Percentiles rank a stretch among this genome's conserved stretches.
Evolutionary conservation across 495 filamentous ascomycete genomes (phyloP).

Genomic region (Aspergillus indologenus): DNA sequence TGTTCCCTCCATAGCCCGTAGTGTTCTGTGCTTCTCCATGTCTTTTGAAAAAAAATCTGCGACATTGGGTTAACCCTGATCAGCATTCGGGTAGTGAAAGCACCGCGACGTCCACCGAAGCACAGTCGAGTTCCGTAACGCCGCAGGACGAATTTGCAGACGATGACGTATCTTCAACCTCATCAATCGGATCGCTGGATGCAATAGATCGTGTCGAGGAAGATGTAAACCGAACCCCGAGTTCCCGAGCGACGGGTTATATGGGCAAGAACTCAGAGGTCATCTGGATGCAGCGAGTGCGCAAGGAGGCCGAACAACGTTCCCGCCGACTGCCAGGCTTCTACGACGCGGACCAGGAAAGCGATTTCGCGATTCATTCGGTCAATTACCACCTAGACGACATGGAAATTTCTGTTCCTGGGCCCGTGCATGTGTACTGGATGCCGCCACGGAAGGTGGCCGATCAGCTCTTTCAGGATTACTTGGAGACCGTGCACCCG

Average conservation of each 20-base stretch:
- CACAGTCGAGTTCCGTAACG: conserved; percentile 28
- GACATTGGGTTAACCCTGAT: not conserved
- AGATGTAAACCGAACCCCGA: conserved; percentile 53
- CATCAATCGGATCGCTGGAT: conserved; percentile 59
- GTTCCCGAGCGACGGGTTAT: conserved; percentile 55
- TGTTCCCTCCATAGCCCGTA: not conserved
- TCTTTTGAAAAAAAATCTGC: not conserved
- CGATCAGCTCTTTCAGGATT: conserved; percentile 54
- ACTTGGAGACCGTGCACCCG: conserved; percentile 57
- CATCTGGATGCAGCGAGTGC: conserved; percentile 56
- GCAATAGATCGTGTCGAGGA: conserved; percentile 60
- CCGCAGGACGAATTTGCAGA: conserved; percentile 34
- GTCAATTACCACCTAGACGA: conserved; percentile 61
- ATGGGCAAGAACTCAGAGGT: conserved; percentile 66
- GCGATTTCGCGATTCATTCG: conserved; percentile 37
- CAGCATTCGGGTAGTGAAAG: conserved; percentile 23
- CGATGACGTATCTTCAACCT: conserved; percentile 34
- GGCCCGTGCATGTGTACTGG: conserved; percentile 49
- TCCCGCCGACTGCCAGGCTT: conserved; percentile 30
- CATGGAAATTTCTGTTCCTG: conserved; percentile 45
- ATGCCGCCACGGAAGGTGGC: conserved; percentile 54
- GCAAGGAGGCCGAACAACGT: conserved; percentile 37
- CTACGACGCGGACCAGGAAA: conserved; percentile 30
- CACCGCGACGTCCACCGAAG: conserved; percentile 23
- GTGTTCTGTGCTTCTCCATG: not conserved